Evolutionary conservation across 257 asterid species (phyloP), one percentile per base, ranked within the genome.

Genomic region (Scutellaria barbata): DNA sequence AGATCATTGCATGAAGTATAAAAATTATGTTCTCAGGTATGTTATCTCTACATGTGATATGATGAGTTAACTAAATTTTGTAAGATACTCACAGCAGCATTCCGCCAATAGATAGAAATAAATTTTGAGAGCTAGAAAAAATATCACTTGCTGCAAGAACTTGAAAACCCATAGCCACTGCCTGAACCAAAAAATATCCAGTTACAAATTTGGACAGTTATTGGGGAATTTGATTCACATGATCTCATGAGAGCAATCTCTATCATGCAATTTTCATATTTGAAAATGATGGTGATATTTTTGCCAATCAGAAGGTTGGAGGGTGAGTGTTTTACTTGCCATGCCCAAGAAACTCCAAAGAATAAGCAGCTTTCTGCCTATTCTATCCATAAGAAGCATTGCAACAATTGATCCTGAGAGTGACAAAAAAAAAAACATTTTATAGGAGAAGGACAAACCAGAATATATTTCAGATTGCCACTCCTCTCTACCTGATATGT

Each of bases 331-430:
- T 84, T 66, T 76, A 82, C 93, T 85, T 85, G 86, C 98, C 98
- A 93, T 93, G 86, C 97, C 92, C 66, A 87, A 72, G 85, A 93
- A 93, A 89, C 98, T 93, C 87, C 96, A 79, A 69, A 85, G 63
- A n/a, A 93, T 92, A 65, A 93, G 98, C 78, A 84, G 86, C 86
- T 90, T 93, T 78, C 97, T 85, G 76, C 97, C 97, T 67, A 90
- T 76, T 77, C 70, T 90, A 87, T 93, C 98, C 97, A 93, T 90
- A 85, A 93, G 82, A 81, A 87, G 74, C 97, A 86, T 90, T 8
- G 98, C 98, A 61, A 83, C 69, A 54, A 89, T 59, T 39, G 98
- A 93, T 66, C 97, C 97, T 93, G 83, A 43, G 73, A 52, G 74
- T 63, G 69, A 60, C 40, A 64, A 25, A 55, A 42, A 25, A 55